Percentiles rank a stretch among this genome's conserved stretches.
phyloP scores from a whole-genome alignment of 2,329 filamentous ascomycete species.

The Beauveria sp. region DNA sequence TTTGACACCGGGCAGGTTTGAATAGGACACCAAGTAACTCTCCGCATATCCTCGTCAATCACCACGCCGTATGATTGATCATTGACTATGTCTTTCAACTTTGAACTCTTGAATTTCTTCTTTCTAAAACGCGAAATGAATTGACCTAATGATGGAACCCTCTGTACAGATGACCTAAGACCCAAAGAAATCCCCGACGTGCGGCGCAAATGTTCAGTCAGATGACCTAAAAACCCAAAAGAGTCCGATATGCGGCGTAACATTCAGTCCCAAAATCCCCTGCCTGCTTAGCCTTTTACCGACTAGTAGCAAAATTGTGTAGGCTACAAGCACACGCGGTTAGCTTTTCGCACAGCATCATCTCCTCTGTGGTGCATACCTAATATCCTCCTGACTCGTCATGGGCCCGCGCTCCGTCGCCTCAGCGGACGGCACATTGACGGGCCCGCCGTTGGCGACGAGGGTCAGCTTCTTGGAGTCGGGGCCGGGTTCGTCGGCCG shows the following conservation, averaged over 20 bases:
- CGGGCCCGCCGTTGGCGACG: conserved; percentile 35
- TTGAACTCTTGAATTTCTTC: too few species aligned
- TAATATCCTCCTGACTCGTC: conserved; percentile 23
- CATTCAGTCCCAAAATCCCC: not conserved
- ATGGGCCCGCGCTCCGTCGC: conserved; percentile 8
- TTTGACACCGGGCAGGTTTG: too few species aligned
- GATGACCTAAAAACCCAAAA: not conserved
- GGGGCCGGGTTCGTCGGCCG: not conserved
- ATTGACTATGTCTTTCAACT: too few species aligned
- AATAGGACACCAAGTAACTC: too few species aligned
- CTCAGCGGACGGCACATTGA: conserved; percentile 37
- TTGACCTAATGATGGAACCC: too few species aligned
- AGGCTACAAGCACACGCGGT: not conserved
- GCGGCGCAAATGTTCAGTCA: not conserved
- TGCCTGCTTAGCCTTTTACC: not conserved
- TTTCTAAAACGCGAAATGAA: too few species aligned
- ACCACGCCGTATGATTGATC: too few species aligned
- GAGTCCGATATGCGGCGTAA: not conserved
- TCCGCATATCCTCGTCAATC: too few species aligned
- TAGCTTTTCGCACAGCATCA: not conserved
- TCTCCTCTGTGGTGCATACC: conserved; percentile 17
- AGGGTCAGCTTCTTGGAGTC: conserved; percentile 9
- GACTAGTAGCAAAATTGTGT: not conserved
- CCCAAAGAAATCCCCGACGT: too few species aligned
- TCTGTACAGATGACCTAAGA: too few species aligned